Evolutionary conservation across 2,329 filamentous ascomycete species (phyloP).

Genomic region (Penicillium sp.): DNA sequence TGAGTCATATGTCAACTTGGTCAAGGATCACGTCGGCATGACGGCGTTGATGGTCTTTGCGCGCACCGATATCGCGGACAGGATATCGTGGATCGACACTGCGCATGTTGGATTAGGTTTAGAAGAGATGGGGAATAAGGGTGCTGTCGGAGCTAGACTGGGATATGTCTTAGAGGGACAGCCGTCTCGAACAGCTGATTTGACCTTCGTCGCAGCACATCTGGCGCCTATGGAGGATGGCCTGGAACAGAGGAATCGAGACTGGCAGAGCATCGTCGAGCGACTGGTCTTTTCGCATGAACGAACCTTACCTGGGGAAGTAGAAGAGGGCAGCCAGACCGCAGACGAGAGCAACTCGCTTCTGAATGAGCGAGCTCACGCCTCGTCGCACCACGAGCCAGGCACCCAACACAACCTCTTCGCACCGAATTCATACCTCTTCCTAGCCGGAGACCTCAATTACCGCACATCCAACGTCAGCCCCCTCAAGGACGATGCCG

Average conservation of each 20-base stretch:
- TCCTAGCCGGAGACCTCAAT: constrained; percentile 90
- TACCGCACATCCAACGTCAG: constrained; percentile 76
- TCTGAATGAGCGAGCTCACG: constrained; percentile 24
- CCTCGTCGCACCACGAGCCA: constrained; percentile 33
- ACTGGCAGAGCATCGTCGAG: constrained; percentile 84
- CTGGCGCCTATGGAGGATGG: constrained; percentile 85
- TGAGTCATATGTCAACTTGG: constrained; percentile 67
- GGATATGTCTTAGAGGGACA: constrained; percentile 53
- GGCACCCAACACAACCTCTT: constrained; percentile 60
- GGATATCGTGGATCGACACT: constrained; percentile 68
- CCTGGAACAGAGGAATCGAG: constrained; percentile 73
- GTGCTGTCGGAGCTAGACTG: constrained; percentile 78
- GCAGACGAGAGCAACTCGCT: constrained; percentile 37
- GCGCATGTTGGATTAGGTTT: constrained; percentile 83
- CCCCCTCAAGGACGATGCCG: constrained; percentile 61
- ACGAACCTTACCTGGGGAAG: constrained; percentile 9
- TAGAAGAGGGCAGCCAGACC: constrained; percentile 39
- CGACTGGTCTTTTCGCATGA: constrained; percentile 69
- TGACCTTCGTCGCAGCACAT: constrained; percentile 88
- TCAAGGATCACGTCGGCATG: constrained; percentile 78
- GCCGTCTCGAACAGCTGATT: constrained; percentile 56
- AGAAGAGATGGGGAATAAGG: constrained; percentile 93
- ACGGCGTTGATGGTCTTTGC: constrained; percentile 87
- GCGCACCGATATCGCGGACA: constrained; percentile 58
- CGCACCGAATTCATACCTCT: constrained; percentile 72